These are phyloP conservation scores for Erigeron philadelphicus DNA, from an alignment of 140 eudicot species.

Conservation along the genomic window DNA sequence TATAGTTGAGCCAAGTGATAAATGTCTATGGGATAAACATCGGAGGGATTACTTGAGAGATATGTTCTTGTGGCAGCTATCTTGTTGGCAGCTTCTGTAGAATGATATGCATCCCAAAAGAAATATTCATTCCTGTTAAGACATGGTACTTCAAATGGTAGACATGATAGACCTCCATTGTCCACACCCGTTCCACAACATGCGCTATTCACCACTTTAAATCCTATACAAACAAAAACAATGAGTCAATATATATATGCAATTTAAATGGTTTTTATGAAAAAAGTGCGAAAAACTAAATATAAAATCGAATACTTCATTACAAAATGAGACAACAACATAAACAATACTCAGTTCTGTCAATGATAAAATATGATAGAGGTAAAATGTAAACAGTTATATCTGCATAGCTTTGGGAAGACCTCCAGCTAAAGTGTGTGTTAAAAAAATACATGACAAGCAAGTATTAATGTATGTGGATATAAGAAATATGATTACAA, in stretches of 20 bases:
- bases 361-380: too few relatives aligned
- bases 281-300: too few relatives aligned
- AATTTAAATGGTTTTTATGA: too few relatives aligned
- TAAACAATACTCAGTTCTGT: too few relatives aligned
- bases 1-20: constrained; percentile 34
- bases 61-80: constrained; percentile 35
- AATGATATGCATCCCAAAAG: constrained; percentile 76
- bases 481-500: not conserved
- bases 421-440: too few relatives aligned
- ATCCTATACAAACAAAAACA: constrained; percentile 28
- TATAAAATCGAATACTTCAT: too few relatives aligned
- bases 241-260: not conserved
- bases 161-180: constrained; percentile 34
- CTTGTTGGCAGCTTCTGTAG: constrained; percentile 41
- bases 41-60: constrained; percentile 18
- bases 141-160: constrained; percentile 51
- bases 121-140: constrained; percentile 41
- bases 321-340: too few relatives aligned
- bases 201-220: constrained; percentile 36
- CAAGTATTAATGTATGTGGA: not conserved
- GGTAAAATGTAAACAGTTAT: too few relatives aligned
- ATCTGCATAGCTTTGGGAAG: too few relatives aligned
- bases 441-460: too few relatives aligned
- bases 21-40: constrained; percentile 54
- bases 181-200: constrained; percentile 59